Evolutionary conservation across 2,329 filamentous ascomycete genomes (phyloP), one percentile per base, ranked within the genome.

Genomic region (Fusarium humuli): DNA sequence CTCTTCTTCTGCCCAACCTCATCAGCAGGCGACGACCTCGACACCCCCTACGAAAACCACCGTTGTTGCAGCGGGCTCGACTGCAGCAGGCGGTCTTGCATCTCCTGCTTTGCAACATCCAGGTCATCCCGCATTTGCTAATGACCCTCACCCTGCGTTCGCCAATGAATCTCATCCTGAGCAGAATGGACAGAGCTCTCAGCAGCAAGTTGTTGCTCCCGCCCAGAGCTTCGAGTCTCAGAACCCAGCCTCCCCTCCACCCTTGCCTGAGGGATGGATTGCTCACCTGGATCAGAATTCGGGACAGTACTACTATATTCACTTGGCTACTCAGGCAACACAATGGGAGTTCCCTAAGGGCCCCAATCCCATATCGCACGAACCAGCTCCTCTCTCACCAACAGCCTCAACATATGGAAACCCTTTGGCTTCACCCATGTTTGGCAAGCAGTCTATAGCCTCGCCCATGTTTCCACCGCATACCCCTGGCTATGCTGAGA

Each of bases 311-410:
- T 99, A 99, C 80, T 99, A 99, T 77, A 99, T 99, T 64, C 96
- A 99, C 79, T 86, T 99, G 30, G 92, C 94, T 3, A 94, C 93
- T 1, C 96, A 98, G 78, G 94, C 94, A 5, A 99, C 96, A 1
- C 96, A 99, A 78, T 99, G 96, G 96, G 96, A 99, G 77, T 98
- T 98, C 73, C 96, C 96, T 29, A 98, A 98, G 81, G 95, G 95
- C 0, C 94, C 94, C 1, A 97, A 94, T 25, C 95, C 95, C 2
- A 85, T 98, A 57, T 92, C 93, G 68, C 88, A 97, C 69, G 94
- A 97, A 64, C 87, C 92, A 16, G 86, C 90, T 18, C 95, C 95
- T 0, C 82, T 98, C 60, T 98, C 95, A 9, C 95, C 95, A 0
- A 91, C 91, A 1, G 89, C 89, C 8, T 93, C 90, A 52, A 91